Percentiles rank a stretch among this genome's conserved stretches.
phyloP scores from a whole-genome alignment of 140 eudicot genomes.

The Cichorium intybus region DNA sequence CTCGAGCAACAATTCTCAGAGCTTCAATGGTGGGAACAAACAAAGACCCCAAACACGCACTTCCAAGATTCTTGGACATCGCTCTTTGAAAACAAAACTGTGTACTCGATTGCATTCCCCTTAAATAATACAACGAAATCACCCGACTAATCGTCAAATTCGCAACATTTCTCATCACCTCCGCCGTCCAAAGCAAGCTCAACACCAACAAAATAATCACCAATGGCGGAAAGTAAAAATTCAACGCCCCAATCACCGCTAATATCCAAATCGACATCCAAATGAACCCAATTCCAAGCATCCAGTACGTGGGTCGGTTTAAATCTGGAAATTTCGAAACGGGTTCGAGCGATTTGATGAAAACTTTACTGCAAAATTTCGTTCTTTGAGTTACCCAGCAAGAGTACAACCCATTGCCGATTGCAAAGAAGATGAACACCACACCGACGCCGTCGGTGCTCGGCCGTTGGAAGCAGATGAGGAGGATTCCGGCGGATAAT shows the following conservation, averaged over 20 bases:
- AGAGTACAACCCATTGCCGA: constrained; percentile 83
- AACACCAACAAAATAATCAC: constrained; percentile 61
- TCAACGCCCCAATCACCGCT: constrained; percentile 82
- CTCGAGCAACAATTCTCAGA: constrained; percentile 79
- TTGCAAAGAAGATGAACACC: constrained; percentile 46
- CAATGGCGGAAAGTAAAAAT: constrained; percentile 73
- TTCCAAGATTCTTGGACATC: constrained; percentile 74
- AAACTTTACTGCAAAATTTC: constrained; percentile 60
- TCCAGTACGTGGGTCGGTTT: constrained; percentile 80
- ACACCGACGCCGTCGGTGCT: constrained; percentile 76
- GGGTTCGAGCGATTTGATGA: constrained; percentile 73
- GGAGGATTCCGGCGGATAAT: constrained; percentile 78
- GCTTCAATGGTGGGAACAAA: constrained; percentile 91
- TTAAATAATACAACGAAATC: constrained; percentile 74
- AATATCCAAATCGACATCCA: constrained; percentile 94
- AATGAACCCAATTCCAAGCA: constrained; percentile 75
- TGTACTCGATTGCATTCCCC: constrained; percentile 90
- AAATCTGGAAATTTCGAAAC: constrained; percentile 69
- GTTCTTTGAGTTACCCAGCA: constrained; percentile 93
- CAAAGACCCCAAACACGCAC: constrained; percentile 87
- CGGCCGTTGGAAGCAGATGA: constrained; percentile 78
- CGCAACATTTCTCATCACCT: constrained; percentile 95
- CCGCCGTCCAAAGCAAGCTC: constrained; percentile 93
- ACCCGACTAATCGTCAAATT: constrained; percentile 86
- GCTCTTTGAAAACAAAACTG: constrained; percentile 93